Conservation (phyloP, 805 yeast species). For the Hanseniaspora jakobsenii region DNA sequence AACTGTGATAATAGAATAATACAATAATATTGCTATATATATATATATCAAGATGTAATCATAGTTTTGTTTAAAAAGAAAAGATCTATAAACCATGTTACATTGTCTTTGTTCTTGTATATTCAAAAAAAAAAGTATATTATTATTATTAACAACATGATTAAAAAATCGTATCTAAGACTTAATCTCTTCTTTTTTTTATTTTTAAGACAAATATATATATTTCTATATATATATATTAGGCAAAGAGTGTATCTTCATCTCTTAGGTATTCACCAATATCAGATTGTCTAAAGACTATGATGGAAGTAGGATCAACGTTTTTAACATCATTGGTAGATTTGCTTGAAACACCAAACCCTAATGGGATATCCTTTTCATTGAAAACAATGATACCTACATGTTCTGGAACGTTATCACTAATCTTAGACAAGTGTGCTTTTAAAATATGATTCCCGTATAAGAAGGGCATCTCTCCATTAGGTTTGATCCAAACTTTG, state of each 20-base stretch:
- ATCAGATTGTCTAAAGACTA: slow-evolving; percentile 93
- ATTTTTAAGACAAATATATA: background rate
- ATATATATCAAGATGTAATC: too few species aligned
- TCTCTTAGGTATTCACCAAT: slow-evolving; percentile 96
- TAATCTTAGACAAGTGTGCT: slow-evolving; percentile 93
- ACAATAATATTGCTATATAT: too few species aligned
- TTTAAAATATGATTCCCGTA: slow-evolving; percentile 94
- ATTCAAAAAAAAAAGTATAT: too few species aligned
- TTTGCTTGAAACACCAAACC: slow-evolving; percentile 90
- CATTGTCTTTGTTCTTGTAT: too few species aligned
- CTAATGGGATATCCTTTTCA: slow-evolving; percentile 85
- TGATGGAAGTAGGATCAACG: slow-evolving; percentile 86
- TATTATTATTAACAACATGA: too few species aligned
- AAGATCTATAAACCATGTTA: too few species aligned
- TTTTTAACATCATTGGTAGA: slow-evolving; percentile 78
- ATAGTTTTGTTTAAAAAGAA: too few species aligned
- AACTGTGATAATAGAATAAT: too few species aligned
- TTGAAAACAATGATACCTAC: slow-evolving; percentile 87
- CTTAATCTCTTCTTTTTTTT: too few species aligned
- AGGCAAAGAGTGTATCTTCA: slow-evolving; percentile 89
- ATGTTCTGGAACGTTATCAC: slow-evolving; percentile 96
- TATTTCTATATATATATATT: slow-evolving; percentile 17
- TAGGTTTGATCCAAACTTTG: slow-evolving; percentile 90
- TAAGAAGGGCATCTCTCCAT: slow-evolving; percentile 96
- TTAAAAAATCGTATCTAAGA: too few species aligned